Evolutionary conservation across 1,139 yeast species (phyloP).

Genomic region (Lodderomyces orthopsilosis): DNA sequence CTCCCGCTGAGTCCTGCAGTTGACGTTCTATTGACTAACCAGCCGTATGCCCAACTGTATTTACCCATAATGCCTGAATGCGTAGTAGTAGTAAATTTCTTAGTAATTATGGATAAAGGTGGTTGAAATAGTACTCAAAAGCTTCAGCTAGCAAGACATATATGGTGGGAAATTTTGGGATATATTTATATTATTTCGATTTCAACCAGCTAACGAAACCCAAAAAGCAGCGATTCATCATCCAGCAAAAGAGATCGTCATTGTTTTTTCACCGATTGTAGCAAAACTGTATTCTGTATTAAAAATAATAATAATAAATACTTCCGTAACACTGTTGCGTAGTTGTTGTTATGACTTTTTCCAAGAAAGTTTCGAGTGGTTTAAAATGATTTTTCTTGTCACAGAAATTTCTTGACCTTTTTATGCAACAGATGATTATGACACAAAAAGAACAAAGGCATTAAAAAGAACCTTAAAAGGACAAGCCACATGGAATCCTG

Average conservation of each 20-base stretch:
- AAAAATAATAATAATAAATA: too few species aligned
- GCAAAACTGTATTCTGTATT: too few species aligned
- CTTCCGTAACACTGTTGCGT: too few species aligned
- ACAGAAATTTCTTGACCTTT: neutral
- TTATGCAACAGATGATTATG: too few species aligned
- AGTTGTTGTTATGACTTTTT: neutral
- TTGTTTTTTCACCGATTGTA: too few species aligned
- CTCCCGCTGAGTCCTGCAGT: conserved; percentile 52
- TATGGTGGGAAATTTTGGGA: neutral
- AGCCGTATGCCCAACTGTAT: conserved; percentile 5
- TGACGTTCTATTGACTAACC: conserved; percentile 29
- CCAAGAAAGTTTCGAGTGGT: too few species aligned
- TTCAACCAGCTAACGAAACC: neutral
- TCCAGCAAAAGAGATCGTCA: too few species aligned
- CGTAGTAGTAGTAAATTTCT: neutral
- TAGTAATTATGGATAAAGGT: neutral
- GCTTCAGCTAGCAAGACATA: neutral
- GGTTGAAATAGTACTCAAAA: neutral
- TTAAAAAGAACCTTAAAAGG: neutral
- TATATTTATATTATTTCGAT: neutral
- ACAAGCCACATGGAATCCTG: neutral
- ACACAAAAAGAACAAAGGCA: neutral
- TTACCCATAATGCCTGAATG: neutral
- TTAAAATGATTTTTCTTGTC: too few species aligned
- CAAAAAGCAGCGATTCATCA: neutral